Percentiles rank a stretch among this genome's conserved stretches.
phyloP scores from a whole-genome alignment of 257 asterid genomes.

The Nicotiana benthamiana region DNA sequence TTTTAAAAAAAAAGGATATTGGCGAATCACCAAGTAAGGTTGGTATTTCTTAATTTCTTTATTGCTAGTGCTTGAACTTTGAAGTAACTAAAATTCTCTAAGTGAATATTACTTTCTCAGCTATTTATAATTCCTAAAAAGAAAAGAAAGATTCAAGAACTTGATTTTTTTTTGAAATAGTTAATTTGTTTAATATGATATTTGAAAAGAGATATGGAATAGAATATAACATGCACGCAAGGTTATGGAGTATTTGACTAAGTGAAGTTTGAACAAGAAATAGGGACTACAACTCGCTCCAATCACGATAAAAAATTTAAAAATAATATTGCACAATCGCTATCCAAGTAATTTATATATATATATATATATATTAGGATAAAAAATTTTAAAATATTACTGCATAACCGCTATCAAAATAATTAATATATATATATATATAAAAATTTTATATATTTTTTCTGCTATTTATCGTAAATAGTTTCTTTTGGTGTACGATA shows the following conservation, averaged over 20 bases:
- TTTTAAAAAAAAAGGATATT: neutral
- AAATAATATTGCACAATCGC: too few relatives aligned
- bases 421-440: too few relatives aligned
- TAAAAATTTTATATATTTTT: too few relatives aligned
- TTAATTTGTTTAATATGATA: neutral
- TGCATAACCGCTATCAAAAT: too few relatives aligned
- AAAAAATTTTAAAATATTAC: rapidly evolving
- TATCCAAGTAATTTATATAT: too few relatives aligned
- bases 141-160: neutral
- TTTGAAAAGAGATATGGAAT: neutral
- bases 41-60: neutral
- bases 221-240: neutral
- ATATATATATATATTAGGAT: too few relatives aligned
- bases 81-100: neutral
- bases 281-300: too few relatives aligned
- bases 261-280: neutral
- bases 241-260: neutral
- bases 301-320: too few relatives aligned
- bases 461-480: too few relatives aligned
- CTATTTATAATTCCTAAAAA: neutral
- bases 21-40: neutral
- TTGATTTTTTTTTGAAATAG: neutral
- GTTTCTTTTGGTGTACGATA: neutral
- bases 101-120: neutral
- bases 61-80: neutral